phyloP scores from a whole-genome alignment of 1,139 yeast species.

The Saccharomyces hybrid region DNA sequence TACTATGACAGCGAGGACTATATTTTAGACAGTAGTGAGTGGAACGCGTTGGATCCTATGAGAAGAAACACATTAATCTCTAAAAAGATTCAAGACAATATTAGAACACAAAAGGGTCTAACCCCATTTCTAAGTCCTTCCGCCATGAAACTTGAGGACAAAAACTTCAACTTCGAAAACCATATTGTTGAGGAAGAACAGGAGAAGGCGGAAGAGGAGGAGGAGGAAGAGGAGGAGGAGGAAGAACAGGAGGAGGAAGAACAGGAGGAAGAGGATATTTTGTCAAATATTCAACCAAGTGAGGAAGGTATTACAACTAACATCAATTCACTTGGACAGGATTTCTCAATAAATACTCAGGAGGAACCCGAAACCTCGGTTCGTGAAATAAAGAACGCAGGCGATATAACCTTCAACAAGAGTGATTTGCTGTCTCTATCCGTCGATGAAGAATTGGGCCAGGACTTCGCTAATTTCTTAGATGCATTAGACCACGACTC shows the following conservation, averaged over 20 bases:
- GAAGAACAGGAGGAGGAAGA: no score
- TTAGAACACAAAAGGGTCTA: not conserved
- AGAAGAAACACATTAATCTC: conserved; percentile 20
- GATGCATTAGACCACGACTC: conserved; percentile 9
- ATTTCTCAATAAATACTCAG: not conserved
- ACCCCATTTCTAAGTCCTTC: not conserved
- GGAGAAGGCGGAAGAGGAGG: no score
- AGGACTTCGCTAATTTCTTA: conserved; percentile 8
- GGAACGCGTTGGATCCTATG: conserved; percentile 19
- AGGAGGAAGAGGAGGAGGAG: no score
- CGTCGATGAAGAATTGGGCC: conserved; percentile 7
- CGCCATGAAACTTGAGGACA: not conserved
- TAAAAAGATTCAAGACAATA: conserved; percentile 16
- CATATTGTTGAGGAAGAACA: not conserved
- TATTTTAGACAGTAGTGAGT: conserved; percentile 6
- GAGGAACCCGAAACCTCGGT: not conserved
- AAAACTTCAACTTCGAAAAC: not conserved
- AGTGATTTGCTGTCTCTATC: conserved; percentile 7
- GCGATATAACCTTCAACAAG: not conserved
- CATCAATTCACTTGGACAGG: not conserved
- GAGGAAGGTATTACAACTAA: not conserved
- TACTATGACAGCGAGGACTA: conserved; percentile 8
- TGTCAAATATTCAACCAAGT: not conserved
- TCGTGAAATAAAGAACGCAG: not conserved
- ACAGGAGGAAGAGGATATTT: not conserved